Conservation (phyloP, 768 basidiomycete genomes). For the Tricholoma sp. region DNA sequence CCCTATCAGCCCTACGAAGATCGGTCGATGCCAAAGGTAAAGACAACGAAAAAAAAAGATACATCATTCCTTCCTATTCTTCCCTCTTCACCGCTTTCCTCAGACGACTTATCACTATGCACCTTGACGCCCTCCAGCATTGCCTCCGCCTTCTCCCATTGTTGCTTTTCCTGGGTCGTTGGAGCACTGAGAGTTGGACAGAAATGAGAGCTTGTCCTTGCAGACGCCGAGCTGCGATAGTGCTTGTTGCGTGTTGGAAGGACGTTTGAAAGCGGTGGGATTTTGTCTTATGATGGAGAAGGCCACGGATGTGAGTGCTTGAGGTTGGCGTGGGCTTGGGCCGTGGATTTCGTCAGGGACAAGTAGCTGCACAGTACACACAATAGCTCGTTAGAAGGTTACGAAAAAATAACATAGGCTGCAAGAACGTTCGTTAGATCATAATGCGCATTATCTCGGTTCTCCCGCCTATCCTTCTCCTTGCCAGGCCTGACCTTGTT, state of each 20-base stretch:
- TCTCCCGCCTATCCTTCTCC: constrained; percentile 30
- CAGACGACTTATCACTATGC: too few species aligned
- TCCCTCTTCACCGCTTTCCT: too few species aligned
- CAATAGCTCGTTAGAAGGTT: constrained; percentile 35
- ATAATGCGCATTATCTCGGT: too few species aligned
- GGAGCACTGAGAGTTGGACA: too few species aligned
- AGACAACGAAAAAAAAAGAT: constrained; percentile 9
- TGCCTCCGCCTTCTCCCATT: constrained; percentile 76
- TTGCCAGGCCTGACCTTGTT: too few species aligned
- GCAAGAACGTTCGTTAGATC: constrained; percentile 47
- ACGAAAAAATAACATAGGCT: background rate
- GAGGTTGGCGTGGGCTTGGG: constrained; percentile 23
- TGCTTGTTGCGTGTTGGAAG: too few species aligned
- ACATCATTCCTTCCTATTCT: constrained; percentile 85
- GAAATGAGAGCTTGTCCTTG: too few species aligned
- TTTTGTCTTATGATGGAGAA: constrained; percentile 62
- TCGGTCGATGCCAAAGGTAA: background rate
- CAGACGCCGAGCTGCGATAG: too few species aligned
- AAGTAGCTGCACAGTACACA: constrained; percentile 67
- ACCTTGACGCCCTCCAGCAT: too few species aligned
- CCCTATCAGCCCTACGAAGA: constrained; percentile 71
- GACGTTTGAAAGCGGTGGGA: too few species aligned
- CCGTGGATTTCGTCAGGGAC: constrained; percentile 49
- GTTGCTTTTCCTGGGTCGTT: too few species aligned
- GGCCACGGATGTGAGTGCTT: constrained; percentile 51